Evolutionary conservation across 345 rosid genomes (phyloP).

Genomic region (Gossypium longicalyx): DNA sequence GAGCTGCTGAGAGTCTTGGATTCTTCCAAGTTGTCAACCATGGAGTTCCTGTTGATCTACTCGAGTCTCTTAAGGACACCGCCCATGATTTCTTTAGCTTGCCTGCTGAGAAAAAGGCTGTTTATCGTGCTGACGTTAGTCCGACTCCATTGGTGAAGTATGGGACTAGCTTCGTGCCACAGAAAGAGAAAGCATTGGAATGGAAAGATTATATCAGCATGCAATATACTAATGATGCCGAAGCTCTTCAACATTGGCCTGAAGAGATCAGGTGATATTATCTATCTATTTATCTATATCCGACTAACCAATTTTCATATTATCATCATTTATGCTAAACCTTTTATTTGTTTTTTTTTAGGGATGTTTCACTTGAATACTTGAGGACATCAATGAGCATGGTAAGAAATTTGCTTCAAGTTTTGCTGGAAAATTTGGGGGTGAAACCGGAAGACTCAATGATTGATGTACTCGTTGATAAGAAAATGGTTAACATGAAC

Average conservation of each 20-base stretch:
- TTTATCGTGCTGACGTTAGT: slow-evolving; percentile 37
- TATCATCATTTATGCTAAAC: not conserved
- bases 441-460: slow-evolving; percentile 31
- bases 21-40: slow-evolving; percentile 11
- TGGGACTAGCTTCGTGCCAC: slow-evolving; percentile 56
- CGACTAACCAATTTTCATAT: not conserved
- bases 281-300: not conserved
- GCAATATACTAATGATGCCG: slow-evolving; percentile 46
- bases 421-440: slow-evolving; percentile 39
- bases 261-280: slow-evolving; percentile 35
- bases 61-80: slow-evolving; percentile 38
- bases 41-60: slow-evolving; percentile 45
- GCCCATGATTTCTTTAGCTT: slow-evolving; percentile 43
- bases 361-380: slow-evolving; percentile 45
- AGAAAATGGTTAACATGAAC: slow-evolving; percentile 56
- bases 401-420: slow-evolving; percentile 36
- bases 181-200: slow-evolving; percentile 54
- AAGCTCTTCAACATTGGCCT: slow-evolving; percentile 59
- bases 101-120: slow-evolving; percentile 39
- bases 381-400: slow-evolving; percentile 35
- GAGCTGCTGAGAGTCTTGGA: slow-evolving; percentile 2
- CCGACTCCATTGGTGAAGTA: slow-evolving; percentile 51
- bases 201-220: slow-evolving; percentile 63
- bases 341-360: slow-evolving; percentile 2
- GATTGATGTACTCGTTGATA: slow-evolving; percentile 34